Evolutionary conservation across 257 asterid species (phyloP).

Genomic region (Nicotiana tabacum): DNA sequence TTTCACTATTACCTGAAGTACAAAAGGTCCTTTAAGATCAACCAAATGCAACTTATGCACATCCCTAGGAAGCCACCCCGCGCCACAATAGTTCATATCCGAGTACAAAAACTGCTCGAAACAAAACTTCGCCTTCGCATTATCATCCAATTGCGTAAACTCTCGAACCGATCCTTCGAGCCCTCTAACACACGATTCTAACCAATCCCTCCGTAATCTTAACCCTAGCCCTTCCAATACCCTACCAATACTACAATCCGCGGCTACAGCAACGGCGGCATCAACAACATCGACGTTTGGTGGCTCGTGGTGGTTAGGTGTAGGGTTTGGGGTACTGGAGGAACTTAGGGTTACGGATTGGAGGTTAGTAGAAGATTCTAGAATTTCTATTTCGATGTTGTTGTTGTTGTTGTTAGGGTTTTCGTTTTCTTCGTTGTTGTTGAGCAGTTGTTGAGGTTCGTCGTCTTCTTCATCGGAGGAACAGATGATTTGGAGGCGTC

Average conservation of each 20-base stretch:
- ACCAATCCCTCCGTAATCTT: conserved; percentile 59
- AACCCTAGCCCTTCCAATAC: conserved; percentile 55
- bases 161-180: conserved; percentile 41
- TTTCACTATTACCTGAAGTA: conserved; percentile 62
- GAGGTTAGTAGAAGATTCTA: conserved; percentile 27
- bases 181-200: conserved; percentile 59
- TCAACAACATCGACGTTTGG: conserved; percentile 5
- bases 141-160: conserved; percentile 46
- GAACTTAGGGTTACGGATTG: conserved; percentile 67
- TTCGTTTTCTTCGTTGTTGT: conserved; percentile 26
- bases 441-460: conserved; percentile 20
- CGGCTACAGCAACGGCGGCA: neutral
- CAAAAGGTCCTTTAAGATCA: conserved; percentile 85
- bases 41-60: conserved; percentile 55
- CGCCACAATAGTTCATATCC: conserved; percentile 78
- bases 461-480: conserved; percentile 59
- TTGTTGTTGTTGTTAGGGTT: conserved; percentile 26
- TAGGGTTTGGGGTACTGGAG: conserved; percentile 16
- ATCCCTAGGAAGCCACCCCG: conserved; percentile 67
- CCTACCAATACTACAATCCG: conserved; percentile 42
- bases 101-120: conserved; percentile 63
- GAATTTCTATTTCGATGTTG: conserved; percentile 30
- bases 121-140: conserved; percentile 70
- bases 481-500: conserved; percentile 54
- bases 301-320: neutral